Evolutionary conservation across 2,329 filamentous ascomycete species (phyloP).

Genomic region (Pyrenochaeta sp.): DNA sequence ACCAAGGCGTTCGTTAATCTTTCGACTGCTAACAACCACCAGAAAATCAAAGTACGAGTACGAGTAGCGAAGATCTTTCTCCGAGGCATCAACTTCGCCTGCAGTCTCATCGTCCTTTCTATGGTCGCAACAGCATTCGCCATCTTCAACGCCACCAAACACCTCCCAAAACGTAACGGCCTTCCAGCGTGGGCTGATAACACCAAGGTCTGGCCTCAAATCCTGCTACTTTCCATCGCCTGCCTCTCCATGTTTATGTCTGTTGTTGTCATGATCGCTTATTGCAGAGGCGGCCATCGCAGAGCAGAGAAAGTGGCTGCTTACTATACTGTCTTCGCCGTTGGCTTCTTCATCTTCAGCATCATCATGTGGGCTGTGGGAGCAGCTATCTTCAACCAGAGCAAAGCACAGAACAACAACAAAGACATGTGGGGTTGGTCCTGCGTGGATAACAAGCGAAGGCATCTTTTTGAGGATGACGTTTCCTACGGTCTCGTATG

Average conservation of each 20-base stretch:
- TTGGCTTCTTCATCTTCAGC: constrained; percentile 92
- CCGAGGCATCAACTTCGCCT: constrained; percentile 96
- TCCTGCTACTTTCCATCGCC: constrained; percentile 79
- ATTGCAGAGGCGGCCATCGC: constrained; percentile 86
- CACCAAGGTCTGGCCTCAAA: constrained; percentile 89
- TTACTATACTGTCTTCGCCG: constrained; percentile 94
- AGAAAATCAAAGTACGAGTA: constrained; percentile 94
- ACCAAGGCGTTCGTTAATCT: neutral
- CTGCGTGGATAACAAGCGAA: constrained; percentile 87
- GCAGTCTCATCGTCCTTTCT: constrained; percentile 90
- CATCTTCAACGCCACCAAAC: constrained; percentile 89
- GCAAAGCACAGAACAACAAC: constrained; percentile 74
- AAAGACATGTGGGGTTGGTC: constrained; percentile 98
- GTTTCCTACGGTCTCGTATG: constrained; percentile 91
- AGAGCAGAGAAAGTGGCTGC: constrained; percentile 91
- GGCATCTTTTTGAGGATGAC: constrained; percentile 78
- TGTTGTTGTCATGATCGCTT: constrained; percentile 80
- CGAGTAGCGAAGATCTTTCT: constrained; percentile 93
- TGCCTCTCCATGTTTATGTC: constrained; percentile 83
- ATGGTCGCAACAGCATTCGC: constrained; percentile 88
- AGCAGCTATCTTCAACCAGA: constrained; percentile 82
- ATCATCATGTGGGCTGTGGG: constrained; percentile 92
- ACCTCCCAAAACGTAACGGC: constrained; percentile 76
- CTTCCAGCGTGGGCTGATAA: constrained; percentile 84
- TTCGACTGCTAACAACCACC: constrained; percentile 49